Evolutionary conservation across 495 filamentous ascomycete genomes (phyloP), one percentile per base, ranked within the genome.

Genomic region (Penicillium paradoxum): DNA sequence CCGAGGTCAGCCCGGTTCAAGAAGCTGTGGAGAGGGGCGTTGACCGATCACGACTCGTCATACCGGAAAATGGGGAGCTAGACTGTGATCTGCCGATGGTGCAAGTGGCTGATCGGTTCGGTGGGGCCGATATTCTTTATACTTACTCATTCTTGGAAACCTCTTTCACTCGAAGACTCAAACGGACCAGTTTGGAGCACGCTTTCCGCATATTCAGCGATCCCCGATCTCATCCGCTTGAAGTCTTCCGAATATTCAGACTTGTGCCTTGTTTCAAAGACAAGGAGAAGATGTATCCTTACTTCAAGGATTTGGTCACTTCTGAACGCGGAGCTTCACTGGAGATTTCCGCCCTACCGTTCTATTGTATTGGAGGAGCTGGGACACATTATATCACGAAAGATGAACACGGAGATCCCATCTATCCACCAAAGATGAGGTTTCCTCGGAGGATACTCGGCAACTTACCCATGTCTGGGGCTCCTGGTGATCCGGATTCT

Each of bases 151-250:
- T 79, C 33, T 69, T 79, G 9, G 89, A 91, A 64, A 70, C 70
- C 17, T 79, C 79, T 14, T 90, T 91, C 50, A 82, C 82, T 15
- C 79, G 87, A 2, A 74, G 83, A 9, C 71, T 92, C 13, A 85
- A 88, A n/a, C 78, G 88, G 10, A 73, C 73, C 38, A 73, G 80
- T 1, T 54, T 83, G n/a, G 89, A 95, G 69, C 63, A 72, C 34
- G 84, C 74, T 6, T 77, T 79, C 47, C 61, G 66, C 22, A 70
- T 91, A 1, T 70, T 90, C 36, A 69, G 67, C n/a, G 72, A 81
- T 49, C 68, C 81, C 2, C 62, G 71, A 43, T 65, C 79, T 2
- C 73, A 81, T 0, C 72, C 76, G 6, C 58, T 71, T 11, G 70
- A 68, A 0, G 67, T 86, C 44, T 65, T 73, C 24, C 75, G 79